Conservation (phyloP, 768 basidiomycete genomes). For the Termitomyces sp. region DNA sequence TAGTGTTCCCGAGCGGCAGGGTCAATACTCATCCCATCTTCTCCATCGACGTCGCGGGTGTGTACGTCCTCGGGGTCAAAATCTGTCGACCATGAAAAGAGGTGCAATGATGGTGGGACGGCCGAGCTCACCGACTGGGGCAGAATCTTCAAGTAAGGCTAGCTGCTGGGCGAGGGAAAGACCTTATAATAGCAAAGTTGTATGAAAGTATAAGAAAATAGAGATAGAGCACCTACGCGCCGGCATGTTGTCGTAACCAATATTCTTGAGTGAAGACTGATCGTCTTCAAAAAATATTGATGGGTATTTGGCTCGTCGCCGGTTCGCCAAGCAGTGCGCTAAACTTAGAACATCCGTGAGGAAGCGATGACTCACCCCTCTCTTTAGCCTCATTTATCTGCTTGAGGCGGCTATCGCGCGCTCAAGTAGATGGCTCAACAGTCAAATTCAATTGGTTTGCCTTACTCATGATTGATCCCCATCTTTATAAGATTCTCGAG, state of each 20-base stretch:
- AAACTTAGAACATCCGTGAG: not conserved
- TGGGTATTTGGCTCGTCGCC: constrained; percentile 3
- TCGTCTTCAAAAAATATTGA: constrained; percentile 9
- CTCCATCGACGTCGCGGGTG: constrained; percentile 41
- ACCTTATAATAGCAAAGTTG: constrained; percentile 17
- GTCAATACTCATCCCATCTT: constrained; percentile 29
- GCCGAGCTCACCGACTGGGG: constrained; percentile 54
- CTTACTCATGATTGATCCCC: not conserved
- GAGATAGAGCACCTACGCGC: constrained; percentile 7
- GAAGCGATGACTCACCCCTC: too few relatives aligned
- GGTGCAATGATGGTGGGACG: not conserved
- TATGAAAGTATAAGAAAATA: not conserved
- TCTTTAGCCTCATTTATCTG: not conserved
- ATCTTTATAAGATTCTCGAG: too few relatives aligned
- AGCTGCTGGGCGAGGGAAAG: constrained; percentile 77
- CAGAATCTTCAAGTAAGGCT: constrained; percentile 67
- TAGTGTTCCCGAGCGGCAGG: constrained; percentile 66
- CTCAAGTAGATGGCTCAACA: too few relatives aligned
- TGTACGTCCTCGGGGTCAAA: constrained; percentile 72
- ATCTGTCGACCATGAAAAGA: constrained; percentile 33
- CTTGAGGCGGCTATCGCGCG: not conserved
- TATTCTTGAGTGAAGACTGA: not conserved
- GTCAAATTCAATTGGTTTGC: too few relatives aligned
- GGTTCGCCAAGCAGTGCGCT: not conserved
- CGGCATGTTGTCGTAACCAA: not conserved